Base-by-base conservation (phyloP, 768 basidiomycete species). In the Cyathus striatus region DNA sequence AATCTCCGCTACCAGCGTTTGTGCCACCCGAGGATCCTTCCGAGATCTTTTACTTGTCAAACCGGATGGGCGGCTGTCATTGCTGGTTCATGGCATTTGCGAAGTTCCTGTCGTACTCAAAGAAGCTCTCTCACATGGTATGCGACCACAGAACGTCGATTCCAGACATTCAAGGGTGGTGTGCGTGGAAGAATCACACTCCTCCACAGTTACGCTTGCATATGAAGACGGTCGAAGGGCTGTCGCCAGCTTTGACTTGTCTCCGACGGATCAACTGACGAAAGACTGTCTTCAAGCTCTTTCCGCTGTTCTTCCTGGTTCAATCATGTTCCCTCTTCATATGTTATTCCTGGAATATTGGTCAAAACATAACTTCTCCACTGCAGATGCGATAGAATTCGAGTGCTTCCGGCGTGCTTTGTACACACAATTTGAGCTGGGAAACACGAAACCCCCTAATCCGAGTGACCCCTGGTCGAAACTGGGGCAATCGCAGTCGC, bases 11-110 rank as follows among this genome's bases (percentile, higher is more conserved):
- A 66, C 74, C 1, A 64, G 87, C 3, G 61, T 92, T 27, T 67
- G 75, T 16, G 76, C 80, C 1, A 86, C 84, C 3, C 78, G 92
- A 16, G 62, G 63, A 5, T 63, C 69, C 12, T 69, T 90, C 12
- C 71, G 71, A 57, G 93, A 96, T 58, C 65, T 92, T 7, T 61
- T 95, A 4, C 61, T 85, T 13, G 60, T 90, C 38, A 78, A 74
- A 38, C 72, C 79, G 2, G 68, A 77, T 37, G 72, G 79, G 23
- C 58, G 59, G 6, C 59, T 90, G 7, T 59, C 65, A 0, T 54
- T 92, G 3, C 60, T 85, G 27, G 87, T 83, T 0, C 83, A 87
- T 49, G 86, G 83, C 1, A 50, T 57, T 16, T 54, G 58, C 33
- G 68, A 72, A 49, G 43, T 79, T 7, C 66, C 70, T 18, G 55